Percentiles rank a stretch among this genome's conserved stretches.
Conservation (phyloP, 177 flowering plant genomes). For the Vitis hybrid region DNA sequence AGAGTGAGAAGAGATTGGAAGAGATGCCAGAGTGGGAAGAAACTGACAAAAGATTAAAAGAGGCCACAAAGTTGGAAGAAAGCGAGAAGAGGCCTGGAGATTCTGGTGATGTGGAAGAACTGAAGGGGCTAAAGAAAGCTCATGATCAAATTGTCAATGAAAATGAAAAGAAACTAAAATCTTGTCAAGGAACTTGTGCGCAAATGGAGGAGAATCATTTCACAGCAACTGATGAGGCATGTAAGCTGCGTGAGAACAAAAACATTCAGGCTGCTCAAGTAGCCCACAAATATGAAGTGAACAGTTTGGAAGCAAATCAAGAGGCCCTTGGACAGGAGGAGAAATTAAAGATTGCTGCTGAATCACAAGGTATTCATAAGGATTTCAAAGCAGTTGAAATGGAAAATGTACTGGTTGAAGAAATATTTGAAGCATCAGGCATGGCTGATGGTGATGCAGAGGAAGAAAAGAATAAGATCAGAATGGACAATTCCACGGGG, state of each 20-base stretch:
- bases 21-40: constrained; percentile 8
- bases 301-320: constrained; percentile 15
- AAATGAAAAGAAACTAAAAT: constrained; percentile 10
- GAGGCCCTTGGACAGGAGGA: constrained; percentile 14
- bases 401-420: constrained; percentile 13
- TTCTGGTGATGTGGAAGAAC: constrained; percentile 13
- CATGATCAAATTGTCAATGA: constrained; percentile 14
- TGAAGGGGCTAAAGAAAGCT: constrained; percentile 8
- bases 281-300: constrained; percentile 17
- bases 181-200: constrained; percentile 15
- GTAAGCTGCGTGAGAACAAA: background rate
- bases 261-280: constrained; percentile 10
- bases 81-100: constrained; percentile 10
- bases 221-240: constrained; percentile 19
- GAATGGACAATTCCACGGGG: constrained; percentile 11
- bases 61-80: constrained; percentile 5
- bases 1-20: constrained; percentile 14
- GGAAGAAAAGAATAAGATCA: constrained; percentile 5
- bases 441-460: constrained; percentile 11
- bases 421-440: constrained; percentile 9
- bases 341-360: constrained; percentile 8
- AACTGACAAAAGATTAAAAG: constrained; percentile 9
- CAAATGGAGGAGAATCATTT: constrained; percentile 15
- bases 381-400: constrained; percentile 15
- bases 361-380: constrained; percentile 3